Evolutionary conservation across 2,329 filamentous ascomycete species (phyloP).

Genomic region (Cercospora sp.): DNA sequence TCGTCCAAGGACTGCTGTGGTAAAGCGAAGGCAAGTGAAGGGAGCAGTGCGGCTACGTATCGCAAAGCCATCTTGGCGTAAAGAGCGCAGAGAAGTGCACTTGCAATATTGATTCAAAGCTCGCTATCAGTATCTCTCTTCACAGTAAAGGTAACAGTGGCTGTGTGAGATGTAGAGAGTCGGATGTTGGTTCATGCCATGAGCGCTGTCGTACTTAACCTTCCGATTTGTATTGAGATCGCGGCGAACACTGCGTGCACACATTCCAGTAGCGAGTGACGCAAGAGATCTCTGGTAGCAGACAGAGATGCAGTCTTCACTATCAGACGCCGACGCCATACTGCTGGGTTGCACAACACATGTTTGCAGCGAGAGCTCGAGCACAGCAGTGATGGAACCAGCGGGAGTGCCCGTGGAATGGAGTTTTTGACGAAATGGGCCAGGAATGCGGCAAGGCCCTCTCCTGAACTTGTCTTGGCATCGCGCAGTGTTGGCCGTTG

Average conservation of each 20-base stretch:
- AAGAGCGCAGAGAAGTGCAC: too few relatives aligned
- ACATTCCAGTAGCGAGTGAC: slow-evolving; percentile 6
- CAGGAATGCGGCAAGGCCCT: neutral
- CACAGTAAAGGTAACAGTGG: neutral
- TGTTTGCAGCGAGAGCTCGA: neutral
- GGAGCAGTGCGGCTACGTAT: slow-evolving; percentile 9
- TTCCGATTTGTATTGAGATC: neutral
- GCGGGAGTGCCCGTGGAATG: slow-evolving; percentile 5
- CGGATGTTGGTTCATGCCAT: neutral
- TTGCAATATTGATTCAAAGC: neutral
- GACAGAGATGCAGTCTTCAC: neutral
- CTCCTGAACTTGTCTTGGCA: neutral
- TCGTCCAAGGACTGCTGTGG: slow-evolving; percentile 18
- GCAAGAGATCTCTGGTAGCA: neutral
- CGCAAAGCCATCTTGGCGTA: slow-evolving; percentile 13
- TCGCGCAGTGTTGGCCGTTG: neutral
- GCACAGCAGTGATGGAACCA: neutral
- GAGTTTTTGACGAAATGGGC: neutral
- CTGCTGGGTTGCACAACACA: neutral
- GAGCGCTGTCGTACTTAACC: neutral
- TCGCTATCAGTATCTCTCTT: neutral
- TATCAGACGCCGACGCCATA: neutral
- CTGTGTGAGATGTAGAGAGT: neutral
- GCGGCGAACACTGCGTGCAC: neutral
- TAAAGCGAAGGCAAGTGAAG: slow-evolving; percentile 13